Evolutionary conservation across 2,329 filamentous ascomycete genomes (phyloP).

Genomic region (Beauveria rudraprayagi): DNA sequence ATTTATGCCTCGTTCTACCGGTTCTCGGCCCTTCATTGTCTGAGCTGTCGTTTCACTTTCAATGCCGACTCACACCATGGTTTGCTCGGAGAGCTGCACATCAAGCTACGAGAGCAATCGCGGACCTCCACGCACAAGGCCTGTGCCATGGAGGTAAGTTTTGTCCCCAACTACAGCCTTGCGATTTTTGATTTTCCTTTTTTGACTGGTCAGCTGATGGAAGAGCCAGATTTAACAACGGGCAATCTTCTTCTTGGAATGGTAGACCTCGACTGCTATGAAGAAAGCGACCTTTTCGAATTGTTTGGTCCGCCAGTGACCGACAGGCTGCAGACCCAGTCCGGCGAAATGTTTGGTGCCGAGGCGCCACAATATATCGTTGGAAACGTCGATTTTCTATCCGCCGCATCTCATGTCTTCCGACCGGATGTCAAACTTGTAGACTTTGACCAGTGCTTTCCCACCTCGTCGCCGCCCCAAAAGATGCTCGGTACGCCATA

Average conservation of each 20-base stretch:
- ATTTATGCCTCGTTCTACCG: conserved; percentile 20
- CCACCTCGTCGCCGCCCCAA: conserved; percentile 13
- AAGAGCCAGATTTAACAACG: conserved; percentile 15
- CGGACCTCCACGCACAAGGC: conserved; percentile 15
- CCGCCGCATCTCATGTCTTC: conserved; percentile 12
- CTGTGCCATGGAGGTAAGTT: conserved; percentile 21
- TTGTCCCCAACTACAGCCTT: no score
- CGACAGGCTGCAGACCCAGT: conserved; percentile 13
- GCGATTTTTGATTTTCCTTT: no score
- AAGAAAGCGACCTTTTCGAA: conserved; percentile 10
- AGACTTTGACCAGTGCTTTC: conserved; percentile 18
- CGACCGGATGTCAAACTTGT: conserved; percentile 15
- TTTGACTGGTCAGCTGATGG: background rate
- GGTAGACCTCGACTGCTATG: background rate
- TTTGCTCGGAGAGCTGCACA: conserved; percentile 9
- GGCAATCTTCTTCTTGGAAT: conserved; percentile 15
- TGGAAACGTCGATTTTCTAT: conserved; percentile 16
- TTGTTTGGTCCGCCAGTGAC: conserved; percentile 14
- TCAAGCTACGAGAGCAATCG: conserved; percentile 16
- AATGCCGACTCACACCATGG: conserved; percentile 14
- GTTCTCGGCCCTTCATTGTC: conserved; percentile 17
- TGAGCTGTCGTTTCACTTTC: conserved; percentile 11
- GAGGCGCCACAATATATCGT: conserved; percentile 19
- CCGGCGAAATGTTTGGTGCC: conserved; percentile 13
- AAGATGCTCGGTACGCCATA: conserved; percentile 14